A percentile compares a stretch with the other conserved stretches of the same genome.
phyloP scores from a whole-genome alignment of 2,329 filamentous ascomycete genomes.

The Calonectria multiphialidica region DNA sequence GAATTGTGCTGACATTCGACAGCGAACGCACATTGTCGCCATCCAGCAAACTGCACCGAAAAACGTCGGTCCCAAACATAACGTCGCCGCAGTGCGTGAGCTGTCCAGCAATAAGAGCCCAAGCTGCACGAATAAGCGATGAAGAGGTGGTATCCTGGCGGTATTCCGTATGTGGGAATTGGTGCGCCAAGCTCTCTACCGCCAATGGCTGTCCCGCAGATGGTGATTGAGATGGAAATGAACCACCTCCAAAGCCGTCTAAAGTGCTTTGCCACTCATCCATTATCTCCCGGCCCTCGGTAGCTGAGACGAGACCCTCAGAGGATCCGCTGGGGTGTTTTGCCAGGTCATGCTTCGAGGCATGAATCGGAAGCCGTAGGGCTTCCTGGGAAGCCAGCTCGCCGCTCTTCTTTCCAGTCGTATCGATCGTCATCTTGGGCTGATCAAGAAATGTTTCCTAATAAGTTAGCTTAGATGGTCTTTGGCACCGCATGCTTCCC shows the following conservation, averaged over 20 bases:
- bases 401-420: background rate
- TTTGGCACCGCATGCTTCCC: background rate
- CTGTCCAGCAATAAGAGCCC: slow-evolving; percentile 26
- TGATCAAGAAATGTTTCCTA: background rate
- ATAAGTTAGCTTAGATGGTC: background rate
- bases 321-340: background rate
- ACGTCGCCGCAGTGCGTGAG: slow-evolving; percentile 31
- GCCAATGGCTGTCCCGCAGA: background rate
- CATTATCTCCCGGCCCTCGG: background rate
- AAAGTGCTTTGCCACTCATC: background rate
- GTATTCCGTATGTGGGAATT: background rate
- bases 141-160: slow-evolving; percentile 22
- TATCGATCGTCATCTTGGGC: background rate
- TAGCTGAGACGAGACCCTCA: too few relatives aligned
- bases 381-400: background rate
- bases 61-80: slow-evolving; percentile 32
- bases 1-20: slow-evolving; percentile 19
- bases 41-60: slow-evolving; percentile 31
- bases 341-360: background rate
- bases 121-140: slow-evolving; percentile 28
- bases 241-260: background rate
- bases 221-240: background rate
- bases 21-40: slow-evolving; percentile 33
- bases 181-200: background rate
- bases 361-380: background rate